Conservation (phyloP, 768 basidiomycete species). For the Leucocoprinus leucothites region DNA sequence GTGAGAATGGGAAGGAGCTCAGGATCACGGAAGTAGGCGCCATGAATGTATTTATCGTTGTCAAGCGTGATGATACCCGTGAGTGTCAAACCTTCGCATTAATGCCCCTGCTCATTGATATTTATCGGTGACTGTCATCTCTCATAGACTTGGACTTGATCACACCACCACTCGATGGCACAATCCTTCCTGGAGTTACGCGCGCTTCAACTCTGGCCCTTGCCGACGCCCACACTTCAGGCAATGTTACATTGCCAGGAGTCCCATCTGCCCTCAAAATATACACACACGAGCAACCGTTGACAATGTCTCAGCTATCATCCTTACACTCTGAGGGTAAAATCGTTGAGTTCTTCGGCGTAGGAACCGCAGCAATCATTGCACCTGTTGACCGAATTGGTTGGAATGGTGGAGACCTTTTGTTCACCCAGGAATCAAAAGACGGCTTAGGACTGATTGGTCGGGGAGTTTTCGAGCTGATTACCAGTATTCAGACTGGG, state of each 20-base stretch:
- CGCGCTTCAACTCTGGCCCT: constrained; percentile 72
- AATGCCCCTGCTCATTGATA: background rate
- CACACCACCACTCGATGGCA: constrained; percentile 83
- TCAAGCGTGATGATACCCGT: constrained; percentile 59
- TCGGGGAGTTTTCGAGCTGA: constrained; percentile 55
- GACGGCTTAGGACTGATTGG: constrained; percentile 53
- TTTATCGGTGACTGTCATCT: background rate
- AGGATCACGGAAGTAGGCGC: constrained; percentile 59
- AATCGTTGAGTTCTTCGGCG: constrained; percentile 72
- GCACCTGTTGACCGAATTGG: constrained; percentile 60
- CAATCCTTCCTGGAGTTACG: constrained; percentile 91
- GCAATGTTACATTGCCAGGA: constrained; percentile 39
- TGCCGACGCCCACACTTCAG: constrained; percentile 52
- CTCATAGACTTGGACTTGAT: constrained; percentile 63
- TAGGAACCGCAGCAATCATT: constrained; percentile 76
- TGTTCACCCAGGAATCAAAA: constrained; percentile 41
- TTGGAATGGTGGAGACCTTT: constrained; percentile 40
- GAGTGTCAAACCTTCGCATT: constrained; percentile 16
- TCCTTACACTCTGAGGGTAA: constrained; percentile 44
- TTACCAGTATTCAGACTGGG: constrained; percentile 25
- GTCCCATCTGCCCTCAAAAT: constrained; percentile 34
- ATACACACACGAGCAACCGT: constrained; percentile 49
- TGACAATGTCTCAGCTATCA: constrained; percentile 59
- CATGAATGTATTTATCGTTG: constrained; percentile 80
- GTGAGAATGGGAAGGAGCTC: constrained; percentile 14